Evolutionary conservation across 2,329 filamentous ascomycete genomes (phyloP).

Genomic region (Colletotrichum musicola): DNA sequence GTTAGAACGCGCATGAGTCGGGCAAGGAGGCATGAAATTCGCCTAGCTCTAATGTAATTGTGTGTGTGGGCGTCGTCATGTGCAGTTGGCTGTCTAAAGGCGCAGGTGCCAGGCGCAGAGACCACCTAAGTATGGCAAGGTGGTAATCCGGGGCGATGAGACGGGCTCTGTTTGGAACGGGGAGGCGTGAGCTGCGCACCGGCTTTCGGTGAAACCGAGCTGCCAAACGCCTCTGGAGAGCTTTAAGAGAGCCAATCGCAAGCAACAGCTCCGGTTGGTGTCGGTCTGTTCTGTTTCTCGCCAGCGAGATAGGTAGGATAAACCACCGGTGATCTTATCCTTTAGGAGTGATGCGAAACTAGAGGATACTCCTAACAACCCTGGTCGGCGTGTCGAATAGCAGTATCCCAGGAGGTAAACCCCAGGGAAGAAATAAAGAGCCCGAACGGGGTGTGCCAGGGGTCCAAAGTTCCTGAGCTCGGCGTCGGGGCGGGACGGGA

Average conservation of each 20-base stretch:
- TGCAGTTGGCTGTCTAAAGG: neutral
- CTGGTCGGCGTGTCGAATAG: too few relatives aligned
- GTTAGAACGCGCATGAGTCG: constrained; percentile 7
- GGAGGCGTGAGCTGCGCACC: constrained; percentile 12
- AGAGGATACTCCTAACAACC: too few relatives aligned
- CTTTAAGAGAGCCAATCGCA: constrained; percentile 24
- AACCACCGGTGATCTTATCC: too few relatives aligned
- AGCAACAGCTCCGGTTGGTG: neutral
- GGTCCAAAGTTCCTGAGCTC: too few relatives aligned
- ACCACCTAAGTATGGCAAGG: neutral
- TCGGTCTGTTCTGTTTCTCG: constrained; percentile 7
- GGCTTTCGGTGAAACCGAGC: constrained; percentile 24
- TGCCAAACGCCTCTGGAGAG: neutral
- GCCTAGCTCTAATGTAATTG: neutral
- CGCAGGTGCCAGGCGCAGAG: neutral
- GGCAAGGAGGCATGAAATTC: neutral
- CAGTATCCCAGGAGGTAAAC: too few relatives aligned
- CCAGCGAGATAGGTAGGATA: neutral
- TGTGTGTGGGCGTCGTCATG: too few relatives aligned
- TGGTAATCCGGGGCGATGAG: neutral
- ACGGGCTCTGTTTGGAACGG: constrained; percentile 27
- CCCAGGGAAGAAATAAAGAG: too few relatives aligned
- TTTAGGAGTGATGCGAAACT: too few relatives aligned
- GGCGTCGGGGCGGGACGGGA: too few relatives aligned
- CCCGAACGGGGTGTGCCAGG: too few relatives aligned